These are phyloP conservation scores for Entomortierella lignicola DNA, from an alignment of 192 early-diverging fungal genomes.

Conservation along the genomic window DNA sequence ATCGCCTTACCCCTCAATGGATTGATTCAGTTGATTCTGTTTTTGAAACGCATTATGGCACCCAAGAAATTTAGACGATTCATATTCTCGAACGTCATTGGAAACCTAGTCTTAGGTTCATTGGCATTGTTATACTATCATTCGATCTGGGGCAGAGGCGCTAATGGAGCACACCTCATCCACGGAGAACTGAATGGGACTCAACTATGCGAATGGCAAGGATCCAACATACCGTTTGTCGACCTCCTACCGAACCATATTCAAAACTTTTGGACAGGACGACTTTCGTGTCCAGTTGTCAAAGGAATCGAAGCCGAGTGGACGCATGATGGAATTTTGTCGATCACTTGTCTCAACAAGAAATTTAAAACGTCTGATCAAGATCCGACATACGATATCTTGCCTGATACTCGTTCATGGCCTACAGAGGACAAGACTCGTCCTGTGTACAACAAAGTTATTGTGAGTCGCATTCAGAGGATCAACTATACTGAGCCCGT, in stretches of 20 bases:
- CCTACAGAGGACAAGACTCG: slow-evolving; percentile 58
- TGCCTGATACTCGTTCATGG: slow-evolving; percentile 65
- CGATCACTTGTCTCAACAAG: slow-evolving; percentile 40
- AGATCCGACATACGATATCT: slow-evolving; percentile 50
- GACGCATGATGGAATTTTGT: slow-evolving; percentile 50
- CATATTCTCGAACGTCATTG: slow-evolving; percentile 34
- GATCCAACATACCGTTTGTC: slow-evolving; percentile 59
- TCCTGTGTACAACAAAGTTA: slow-evolving; percentile 55
- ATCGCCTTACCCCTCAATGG: slow-evolving; percentile 64
- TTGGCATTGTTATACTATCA: slow-evolving; percentile 56
- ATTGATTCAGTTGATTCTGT: slow-evolving; percentile 47
- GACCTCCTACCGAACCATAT: slow-evolving; percentile 63
- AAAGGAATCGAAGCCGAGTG: slow-evolving; percentile 55
- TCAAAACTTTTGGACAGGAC: slow-evolving; percentile 73
- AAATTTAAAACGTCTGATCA: slow-evolving; percentile 21
- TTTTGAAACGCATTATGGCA: slow-evolving; percentile 29
- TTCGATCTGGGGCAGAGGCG: slow-evolving; percentile 55
- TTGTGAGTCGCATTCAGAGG: slow-evolving; percentile 44
- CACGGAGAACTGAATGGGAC: slow-evolving; percentile 13
- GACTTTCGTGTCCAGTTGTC: slow-evolving; percentile 32
- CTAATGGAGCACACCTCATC: slow-evolving; percentile 30
- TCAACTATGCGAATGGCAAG: slow-evolving; percentile 62
- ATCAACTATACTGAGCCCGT: slow-evolving; percentile 21
- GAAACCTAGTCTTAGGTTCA: slow-evolving; percentile 19
- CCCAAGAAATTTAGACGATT: slow-evolving; percentile 38